These are phyloP conservation scores for Fusarium nygamai DNA, from an alignment of 2,329 filamentous ascomycete species.

Conservation along the genomic window DNA sequence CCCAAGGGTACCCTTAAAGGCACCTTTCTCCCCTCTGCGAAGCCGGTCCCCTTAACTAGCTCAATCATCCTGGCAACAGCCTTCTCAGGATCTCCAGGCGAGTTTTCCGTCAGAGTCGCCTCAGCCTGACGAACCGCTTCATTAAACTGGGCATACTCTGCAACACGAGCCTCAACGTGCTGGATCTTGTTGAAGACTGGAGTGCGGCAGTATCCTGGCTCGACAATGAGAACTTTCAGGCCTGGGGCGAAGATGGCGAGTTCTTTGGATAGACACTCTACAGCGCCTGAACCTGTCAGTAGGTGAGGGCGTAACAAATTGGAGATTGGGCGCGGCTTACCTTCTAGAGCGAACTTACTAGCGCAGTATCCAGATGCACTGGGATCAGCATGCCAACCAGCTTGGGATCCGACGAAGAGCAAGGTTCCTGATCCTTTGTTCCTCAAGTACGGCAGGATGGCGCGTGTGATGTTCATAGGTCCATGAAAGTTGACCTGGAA, in stretches of 20 bases:
- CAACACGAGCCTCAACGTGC: conserved; percentile 38
- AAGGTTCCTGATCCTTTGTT: conserved; percentile 45
- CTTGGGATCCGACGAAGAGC: conserved; percentile 49
- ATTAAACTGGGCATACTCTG: conserved; percentile 48
- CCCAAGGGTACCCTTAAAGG: conserved; percentile 64
- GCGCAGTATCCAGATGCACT: conserved; percentile 47
- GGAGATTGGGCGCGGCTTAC: not conserved
- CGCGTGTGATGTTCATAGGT: conserved; percentile 49
- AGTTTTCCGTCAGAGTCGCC: conserved; percentile 42
- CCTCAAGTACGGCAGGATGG: conserved; percentile 47
- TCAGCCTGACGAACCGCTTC: conserved; percentile 32
- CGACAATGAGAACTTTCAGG: conserved; percentile 51
- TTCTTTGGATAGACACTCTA: conserved; percentile 42
- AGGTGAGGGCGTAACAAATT: accelerated
- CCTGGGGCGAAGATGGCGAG: conserved; percentile 36
- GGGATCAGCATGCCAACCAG: conserved; percentile 47
- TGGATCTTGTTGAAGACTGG: conserved; percentile 50
- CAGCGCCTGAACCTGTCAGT: conserved; percentile 18
- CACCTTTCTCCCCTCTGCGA: conserved; percentile 42
- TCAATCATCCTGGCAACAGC: conserved; percentile 63
- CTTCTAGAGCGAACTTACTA: conserved; percentile 47
- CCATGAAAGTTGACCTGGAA: conserved; percentile 52
- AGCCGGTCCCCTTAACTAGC: conserved; percentile 58
- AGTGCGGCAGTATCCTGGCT: conserved; percentile 54
- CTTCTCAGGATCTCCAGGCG: conserved; percentile 61